Evolutionary conservation across 2,329 filamentous ascomycete genomes (phyloP), one percentile per base, ranked within the genome.

Genomic region (Stemphylium vesicarium): DNA sequence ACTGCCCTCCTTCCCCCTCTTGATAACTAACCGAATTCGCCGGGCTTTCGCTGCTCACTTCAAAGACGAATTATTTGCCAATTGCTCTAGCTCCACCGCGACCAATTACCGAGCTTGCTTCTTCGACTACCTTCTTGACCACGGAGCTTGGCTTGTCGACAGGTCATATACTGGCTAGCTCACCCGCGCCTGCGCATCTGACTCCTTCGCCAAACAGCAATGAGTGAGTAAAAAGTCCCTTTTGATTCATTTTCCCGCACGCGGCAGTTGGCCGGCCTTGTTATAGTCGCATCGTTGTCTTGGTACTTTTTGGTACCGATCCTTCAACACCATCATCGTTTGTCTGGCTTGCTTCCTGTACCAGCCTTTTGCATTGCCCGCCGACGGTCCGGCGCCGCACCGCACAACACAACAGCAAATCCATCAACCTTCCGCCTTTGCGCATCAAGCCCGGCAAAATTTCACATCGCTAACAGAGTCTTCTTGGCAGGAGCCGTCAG

Each of bases 401-500:
- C 42, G 22, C 56, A 44, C 47, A 51, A 47, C 52, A 58, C 49
- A 12, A 12, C 26, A 43, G 24, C 48, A 7, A 26, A 38, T 16
- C 29, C 32, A 15, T 36, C 50, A 41, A 20, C 55, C 26, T 31
- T 42, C 4, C 12, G 33, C 3, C 51, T 39, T 49, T 24, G 15
- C 52, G 22, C 47, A 29, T 48, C 46, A 38, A n/a, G 20, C 52
- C 18, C 32, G 26, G 29, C 41, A 36, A n/a, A 8, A 53, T 35
- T 29, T 15, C 15, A 38, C 16, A 44, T 49, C 31, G 35, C 56
- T 59, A 45, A 59, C 37, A 31, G 15, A 36, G 10, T 40, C 64
- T 47, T 12, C 63, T 53, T 58, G 53, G 50, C 53, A 68, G 71
- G 68, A 67, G 65, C 64, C 60, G 71, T 75, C 64, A 75, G 63